Evolutionary conservation across 495 filamentous ascomycete genomes (phyloP), one percentile per base, ranked within the genome.

Genomic region (Aspergillus egyptiacus): DNA sequence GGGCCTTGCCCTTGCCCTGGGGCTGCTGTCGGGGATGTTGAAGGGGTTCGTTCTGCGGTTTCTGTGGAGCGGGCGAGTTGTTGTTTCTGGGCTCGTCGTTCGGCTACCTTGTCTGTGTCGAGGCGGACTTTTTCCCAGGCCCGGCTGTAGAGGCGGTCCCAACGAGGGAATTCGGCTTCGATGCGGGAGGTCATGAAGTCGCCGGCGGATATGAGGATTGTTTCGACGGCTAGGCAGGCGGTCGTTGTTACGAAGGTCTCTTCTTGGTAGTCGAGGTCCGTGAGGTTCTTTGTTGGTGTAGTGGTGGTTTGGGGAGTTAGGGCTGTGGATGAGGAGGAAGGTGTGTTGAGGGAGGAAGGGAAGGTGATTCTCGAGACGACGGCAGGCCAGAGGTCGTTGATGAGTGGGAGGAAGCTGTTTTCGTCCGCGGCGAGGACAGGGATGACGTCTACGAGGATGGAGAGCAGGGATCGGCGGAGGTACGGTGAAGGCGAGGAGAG

Each of bases 381-480:
- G 5, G 87, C 79, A 0, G 90, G 88, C 89, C 90, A 98, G 19
- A 96, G 67, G 3, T 86, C 85, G 61, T 95, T 89, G 37, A 96
- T 82, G 2, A 96, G 72, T 0, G 93, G 93, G 1, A 98, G 72
- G 60, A 95, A 96, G 10, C 79, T 80, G 39, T 86, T 79, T 60
- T 94, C 85, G 57, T 93, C 81, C 0, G 74, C 70, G 2, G 84
- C 78, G 2, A 96, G 76, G 3, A 82, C 73, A 0, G 83, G 80
- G 9, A 82, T 72, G 7, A 86, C 79, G 3, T 82, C 84, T 17
- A 75, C 64, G 24, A 96, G 75, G 6, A 96, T 83, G 28, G 75
- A 74, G 36, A 96, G 79, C 1, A 96, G 76, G 2, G 81, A 85
- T 17, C 79, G 77, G 22, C 91, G 86, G 22, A 98, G 78, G 24